Conservation (phyloP, 78 protist genomes). For the Neovahlkampfia damariscottae region DNA sequence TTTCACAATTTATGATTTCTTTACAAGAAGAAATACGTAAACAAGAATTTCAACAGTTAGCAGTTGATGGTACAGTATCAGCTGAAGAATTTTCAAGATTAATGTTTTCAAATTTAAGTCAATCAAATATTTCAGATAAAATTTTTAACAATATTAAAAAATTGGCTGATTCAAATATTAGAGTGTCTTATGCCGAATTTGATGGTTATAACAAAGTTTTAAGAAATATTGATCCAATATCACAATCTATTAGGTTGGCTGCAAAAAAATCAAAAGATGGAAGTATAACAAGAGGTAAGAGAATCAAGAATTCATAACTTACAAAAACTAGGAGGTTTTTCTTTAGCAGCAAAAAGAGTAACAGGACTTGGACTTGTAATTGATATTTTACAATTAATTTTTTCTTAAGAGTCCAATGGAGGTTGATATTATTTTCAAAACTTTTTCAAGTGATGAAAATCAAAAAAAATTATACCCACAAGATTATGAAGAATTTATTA, state of each 20-base stretch:
- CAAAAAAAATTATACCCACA: not conserved
- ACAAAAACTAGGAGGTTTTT: too few species aligned
- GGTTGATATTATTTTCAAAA: not conserved
- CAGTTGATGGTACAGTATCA: constrained; percentile 8
- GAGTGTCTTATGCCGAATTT: not conserved
- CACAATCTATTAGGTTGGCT: not conserved
- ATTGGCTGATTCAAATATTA: not conserved
- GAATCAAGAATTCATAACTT: too few species aligned
- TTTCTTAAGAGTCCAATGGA: not conserved
- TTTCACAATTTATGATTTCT: not conserved
- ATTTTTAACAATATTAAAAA: not conserved
- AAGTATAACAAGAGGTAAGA: not conserved
- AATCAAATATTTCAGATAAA: not conserved
- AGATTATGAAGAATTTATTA: not conserved
- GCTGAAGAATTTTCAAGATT: constrained; percentile 16
- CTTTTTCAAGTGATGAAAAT: not conserved
- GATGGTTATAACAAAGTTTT: not conserved
- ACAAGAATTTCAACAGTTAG: constrained; percentile 18
- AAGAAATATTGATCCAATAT: not conserved
- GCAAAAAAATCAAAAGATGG: not conserved
- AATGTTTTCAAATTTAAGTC: not conserved
- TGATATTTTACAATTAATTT: too few species aligned
- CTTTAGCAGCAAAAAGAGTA: not conserved
- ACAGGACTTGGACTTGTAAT: not conserved
- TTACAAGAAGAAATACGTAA: not conserved